Evolutionary conservation across 768 basidiomycete genomes (phyloP), one percentile per base, ranked within the genome.

Genomic region (Termitomyces sp.): DNA sequence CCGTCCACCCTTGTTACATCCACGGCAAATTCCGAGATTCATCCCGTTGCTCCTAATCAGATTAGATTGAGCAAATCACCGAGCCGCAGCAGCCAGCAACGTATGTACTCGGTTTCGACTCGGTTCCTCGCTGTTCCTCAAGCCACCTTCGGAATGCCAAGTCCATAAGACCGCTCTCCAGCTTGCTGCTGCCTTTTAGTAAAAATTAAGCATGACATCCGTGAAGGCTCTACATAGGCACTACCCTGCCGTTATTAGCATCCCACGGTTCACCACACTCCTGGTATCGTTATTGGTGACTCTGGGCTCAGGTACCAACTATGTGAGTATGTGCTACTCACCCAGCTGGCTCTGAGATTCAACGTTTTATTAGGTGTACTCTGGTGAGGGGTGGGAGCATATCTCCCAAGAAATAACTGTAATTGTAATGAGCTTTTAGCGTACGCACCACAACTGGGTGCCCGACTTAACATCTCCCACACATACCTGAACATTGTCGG

Each of bases 361-460:
- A 35, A 56, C 25, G 38, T 44, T n/a, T 34, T 38, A 12, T 31
- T 38, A 78, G 78, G 76, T 75, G 6, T 78, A 70, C 56, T 78
- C 77, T 65, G 78, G 77, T 78, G 65, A 71, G 70, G 19, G 25
- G 17, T n/a, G 3, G 14, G 3, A n/a, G 16, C 41, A 10, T 19
- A 2, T 19, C 19, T 10, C 5, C 14, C 8, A 23, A 34, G 34
- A 19, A 35, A 23, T 3, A 5, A 23, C 4, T n/a, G 10, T 46
- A 25, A 57, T 25, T 43, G n/a, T 12, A 55, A 51, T 10, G 16
- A 41, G 16, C 48, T 42, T 25, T 53, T 3, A 86, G 93, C 92
- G 19, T 97, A 95, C 68, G 84, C 89, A 1, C 93, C 94, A 0
- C 93, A 96, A 68, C 80, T 96, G 5, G 90, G 89, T 1, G 73